Evolutionary conservation across 2,329 filamentous ascomycete genomes (phyloP).

Genomic region (Claviceps paspali): DNA sequence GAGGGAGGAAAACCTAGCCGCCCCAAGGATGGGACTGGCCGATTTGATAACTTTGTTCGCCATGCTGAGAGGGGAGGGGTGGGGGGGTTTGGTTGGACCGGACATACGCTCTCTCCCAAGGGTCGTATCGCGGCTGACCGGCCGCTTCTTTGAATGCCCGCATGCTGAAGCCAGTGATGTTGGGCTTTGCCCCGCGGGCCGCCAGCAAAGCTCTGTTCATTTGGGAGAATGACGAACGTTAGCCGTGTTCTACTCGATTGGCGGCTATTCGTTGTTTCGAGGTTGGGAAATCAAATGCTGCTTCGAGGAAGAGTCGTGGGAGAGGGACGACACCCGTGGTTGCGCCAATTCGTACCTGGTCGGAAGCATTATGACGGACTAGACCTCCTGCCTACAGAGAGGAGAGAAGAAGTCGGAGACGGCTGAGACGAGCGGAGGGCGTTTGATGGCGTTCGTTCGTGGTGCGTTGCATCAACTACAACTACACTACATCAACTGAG

Average conservation of each 20-base stretch:
- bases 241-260: not conserved
- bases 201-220: constrained; percentile 31
- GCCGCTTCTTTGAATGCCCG: constrained; percentile 62
- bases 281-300: too few relatives aligned
- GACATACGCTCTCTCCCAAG: constrained; percentile 50
- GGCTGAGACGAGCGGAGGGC: not conserved
- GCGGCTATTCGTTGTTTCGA: too few relatives aligned
- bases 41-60: too few relatives aligned
- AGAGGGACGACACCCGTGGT: too few relatives aligned
- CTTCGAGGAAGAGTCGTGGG: too few relatives aligned
- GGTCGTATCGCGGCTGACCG: constrained; percentile 46
- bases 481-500: too few relatives aligned
- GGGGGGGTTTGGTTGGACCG: not conserved
- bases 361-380: constrained; percentile 20
- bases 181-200: constrained; percentile 42
- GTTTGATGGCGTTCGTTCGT: constrained; percentile 1
- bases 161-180: constrained; percentile 87
- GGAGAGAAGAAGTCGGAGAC: not conserved
- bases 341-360: constrained; percentile 19
- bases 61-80: too few relatives aligned
- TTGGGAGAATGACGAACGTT: not conserved
- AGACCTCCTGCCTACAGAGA: not conserved
- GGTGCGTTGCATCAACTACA: too few relatives aligned
- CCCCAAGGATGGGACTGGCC: constrained; percentile 7
- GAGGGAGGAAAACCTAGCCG: too few relatives aligned